Base-by-base conservation (phyloP, 2,329 filamentous ascomycete genomes). In the Xylariales sp. region DNA sequence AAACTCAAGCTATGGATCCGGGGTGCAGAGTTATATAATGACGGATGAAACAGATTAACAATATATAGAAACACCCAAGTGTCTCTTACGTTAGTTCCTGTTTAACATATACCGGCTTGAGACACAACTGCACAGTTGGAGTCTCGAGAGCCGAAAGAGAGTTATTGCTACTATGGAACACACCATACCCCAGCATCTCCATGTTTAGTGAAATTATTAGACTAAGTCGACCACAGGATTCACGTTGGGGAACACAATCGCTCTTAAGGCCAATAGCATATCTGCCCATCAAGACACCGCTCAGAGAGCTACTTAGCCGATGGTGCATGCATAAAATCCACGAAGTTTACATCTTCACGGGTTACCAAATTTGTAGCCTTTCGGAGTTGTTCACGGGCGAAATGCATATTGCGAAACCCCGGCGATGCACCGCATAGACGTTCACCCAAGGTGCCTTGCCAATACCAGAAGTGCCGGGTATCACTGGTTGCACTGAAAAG, bases 381-480 rank as follows among this genome's bases (percentile, higher is more conserved):
- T 53, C 70, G 60, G 67, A 61, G 52, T 58, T 62, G 34, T 67
- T 50, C 59, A 71, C 56, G 23, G 69, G 59, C 45, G 57, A 63
- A 69, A 56, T 62, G 63, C 62, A 71, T 36, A 70, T 70, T 54
- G 52, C 48, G 16, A 65, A 67, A 63, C 57, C 52, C 72, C 66
- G 69, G 57, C 50, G 71, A 70, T 72, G 63, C 69, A 74, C 49
- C 68, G 71, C 73, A 74, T 71, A 62, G 69, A 54, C 67, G 70
- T n/a, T 41, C 53, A 36, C 34, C 46, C 8, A 54, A 46, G 23
- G 16, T 54, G 49, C 39, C 49, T 49, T 53, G 59, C 28, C 59
- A 62, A 12, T 28, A 16, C n/a, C 32, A 30, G 18, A 36, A 48
- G 46, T 23, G n/a, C 53, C 18, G 28, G 23, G 49, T 69, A 70